Evolutionary conservation across 148 eudicot species (phyloP).

Genomic region (Salicornia ramosissima): DNA sequence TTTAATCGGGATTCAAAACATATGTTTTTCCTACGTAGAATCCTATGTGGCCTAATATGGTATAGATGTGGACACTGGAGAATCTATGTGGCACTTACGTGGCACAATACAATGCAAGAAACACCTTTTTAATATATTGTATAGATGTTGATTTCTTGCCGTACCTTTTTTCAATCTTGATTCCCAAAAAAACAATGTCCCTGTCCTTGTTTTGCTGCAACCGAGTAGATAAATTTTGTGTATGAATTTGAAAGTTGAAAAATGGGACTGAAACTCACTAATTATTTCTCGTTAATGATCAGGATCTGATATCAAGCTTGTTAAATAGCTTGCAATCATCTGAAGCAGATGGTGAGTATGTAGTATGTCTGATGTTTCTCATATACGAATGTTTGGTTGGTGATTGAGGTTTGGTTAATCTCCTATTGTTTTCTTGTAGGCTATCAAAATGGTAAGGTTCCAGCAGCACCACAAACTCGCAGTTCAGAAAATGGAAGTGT

Average conservation of each 20-base stretch:
- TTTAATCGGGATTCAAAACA: too few relatives aligned
- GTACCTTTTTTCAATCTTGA: too few relatives aligned
- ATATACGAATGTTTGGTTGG: not conserved
- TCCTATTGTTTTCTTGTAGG: slow-evolving; percentile 43
- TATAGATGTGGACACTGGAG: too few relatives aligned
- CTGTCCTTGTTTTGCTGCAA: too few relatives aligned
- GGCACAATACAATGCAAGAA: too few relatives aligned
- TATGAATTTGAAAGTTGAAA: not conserved
- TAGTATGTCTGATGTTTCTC: slow-evolving; percentile 3
- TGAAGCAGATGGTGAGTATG: slow-evolving; percentile 71
- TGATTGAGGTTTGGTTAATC: not conserved
- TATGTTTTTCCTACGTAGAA: too few relatives aligned
- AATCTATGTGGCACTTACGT: too few relatives aligned
- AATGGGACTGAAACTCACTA: not conserved
- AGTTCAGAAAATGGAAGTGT: slow-evolving; percentile 75
- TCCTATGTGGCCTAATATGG: too few relatives aligned
- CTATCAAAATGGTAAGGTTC: slow-evolving; percentile 56
- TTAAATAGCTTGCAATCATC: slow-evolving; percentile 61
- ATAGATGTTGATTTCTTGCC: too few relatives aligned
- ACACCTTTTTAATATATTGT: too few relatives aligned
- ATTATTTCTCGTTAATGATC: slow-evolving; percentile 17
- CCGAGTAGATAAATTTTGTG: too few relatives aligned
- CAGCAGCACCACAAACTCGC: slow-evolving; percentile 37
- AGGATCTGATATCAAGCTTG: slow-evolving; percentile 79
- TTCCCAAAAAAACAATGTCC: too few relatives aligned